phyloP scores from a whole-genome alignment of 1,139 yeast genomes.

The Trichomonascaceae sp. region DNA sequence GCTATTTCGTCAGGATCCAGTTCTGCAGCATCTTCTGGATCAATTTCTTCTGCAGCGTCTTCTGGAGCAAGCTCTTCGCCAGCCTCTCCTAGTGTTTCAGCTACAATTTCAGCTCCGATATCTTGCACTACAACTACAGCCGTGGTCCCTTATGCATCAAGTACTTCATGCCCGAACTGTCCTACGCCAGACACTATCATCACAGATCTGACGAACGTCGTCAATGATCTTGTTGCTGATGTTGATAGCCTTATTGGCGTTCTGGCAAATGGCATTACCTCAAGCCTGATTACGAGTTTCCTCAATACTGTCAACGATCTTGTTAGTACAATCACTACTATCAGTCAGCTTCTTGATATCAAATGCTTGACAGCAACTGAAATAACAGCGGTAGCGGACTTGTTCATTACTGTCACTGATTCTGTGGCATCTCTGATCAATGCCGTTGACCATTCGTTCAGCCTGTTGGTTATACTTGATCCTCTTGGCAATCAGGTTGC shows the following conservation, averaged over 20 bases:
- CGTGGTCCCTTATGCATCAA: background rate
- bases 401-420: background rate
- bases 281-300: background rate
- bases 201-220: background rate
- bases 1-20: no score
- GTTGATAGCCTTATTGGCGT: background rate
- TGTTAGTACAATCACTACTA: background rate
- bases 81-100: no score
- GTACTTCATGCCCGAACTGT: background rate
- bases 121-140: background rate
- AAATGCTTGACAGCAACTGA: background rate
- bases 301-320: background rate
- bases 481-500: background rate
- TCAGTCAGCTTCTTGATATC: background rate
- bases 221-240: background rate
- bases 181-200: background rate
- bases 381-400: background rate
- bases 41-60: no score
- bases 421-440: background rate
- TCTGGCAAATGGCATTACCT: background rate
- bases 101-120: no score
- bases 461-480: background rate
- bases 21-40: no score
- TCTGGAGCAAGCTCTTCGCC: no score
- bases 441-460: background rate